Evolutionary conservation across 305 asterid genomes (phyloP).

Genomic region (Fraxinus paxiana): DNA sequence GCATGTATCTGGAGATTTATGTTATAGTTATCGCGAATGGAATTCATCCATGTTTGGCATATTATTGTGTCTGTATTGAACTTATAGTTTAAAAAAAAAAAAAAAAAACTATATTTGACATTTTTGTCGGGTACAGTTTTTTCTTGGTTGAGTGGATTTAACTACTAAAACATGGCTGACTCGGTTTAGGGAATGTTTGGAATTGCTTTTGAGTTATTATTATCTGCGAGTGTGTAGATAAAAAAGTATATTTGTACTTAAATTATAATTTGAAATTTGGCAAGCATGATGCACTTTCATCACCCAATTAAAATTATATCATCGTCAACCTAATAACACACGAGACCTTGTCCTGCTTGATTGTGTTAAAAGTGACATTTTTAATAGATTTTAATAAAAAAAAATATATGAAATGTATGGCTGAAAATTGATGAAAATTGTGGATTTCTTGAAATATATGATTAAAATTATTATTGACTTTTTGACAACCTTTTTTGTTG

Average conservation of each 20-base stretch:
- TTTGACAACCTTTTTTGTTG: no score
- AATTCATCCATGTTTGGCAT: neutral
- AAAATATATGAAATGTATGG: no score
- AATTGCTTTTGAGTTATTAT: neutral
- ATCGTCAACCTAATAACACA: neutral
- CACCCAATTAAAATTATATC: neutral
- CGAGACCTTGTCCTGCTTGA: neutral
- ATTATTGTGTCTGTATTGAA: neutral
- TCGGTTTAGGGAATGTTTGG: neutral
- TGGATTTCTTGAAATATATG: no score
- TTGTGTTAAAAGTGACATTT: no score
- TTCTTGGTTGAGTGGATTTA: neutral
- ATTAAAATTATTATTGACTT: no score
- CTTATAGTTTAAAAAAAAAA: neutral
- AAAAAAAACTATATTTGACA: neutral
- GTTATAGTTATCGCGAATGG: neutral
- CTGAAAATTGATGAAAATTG: no score
- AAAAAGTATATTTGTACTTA: neutral
- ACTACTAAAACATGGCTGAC: neutral
- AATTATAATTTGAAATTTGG: neutral
- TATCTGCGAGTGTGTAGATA: neutral
- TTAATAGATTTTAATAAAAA: no score
- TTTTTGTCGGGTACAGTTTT: neutral
- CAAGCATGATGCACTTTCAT: neutral
- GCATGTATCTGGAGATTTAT: neutral